Base-by-base conservation (phyloP, 176 grass and related monocot species). In the Triticum aestivum region DNA sequence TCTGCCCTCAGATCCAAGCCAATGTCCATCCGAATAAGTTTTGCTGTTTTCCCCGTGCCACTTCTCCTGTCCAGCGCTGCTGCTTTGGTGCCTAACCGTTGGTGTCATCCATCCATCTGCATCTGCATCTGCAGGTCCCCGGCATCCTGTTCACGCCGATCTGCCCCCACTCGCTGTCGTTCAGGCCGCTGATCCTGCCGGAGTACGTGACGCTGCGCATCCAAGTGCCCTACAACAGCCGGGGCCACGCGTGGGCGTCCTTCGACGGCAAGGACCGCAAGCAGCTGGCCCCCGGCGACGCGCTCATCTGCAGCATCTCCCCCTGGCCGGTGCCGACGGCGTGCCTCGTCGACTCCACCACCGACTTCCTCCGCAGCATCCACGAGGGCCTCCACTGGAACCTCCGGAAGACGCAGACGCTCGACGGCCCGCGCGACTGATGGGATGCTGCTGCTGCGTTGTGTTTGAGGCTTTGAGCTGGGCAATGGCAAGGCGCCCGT, bases 351-450 rank as follows among this genome's bases (percentile, higher is more conserved):
- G 97, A 99, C 77, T 99, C 97, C 1, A 99, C 97, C 1, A 94
- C 92, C 2, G 89, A 94, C 74, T 97, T 97, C 73, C 80, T 97
- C 26, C 88, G 92, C 41, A 97, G 94, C 87, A 99, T 99, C 86
- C 90, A 99, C 2, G 97, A 99, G 78, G 97, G 97, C n/a, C 94
- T 97, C 65, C 94, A 97, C 86, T 94, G 97, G 97, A 99, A 97
- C 83, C 65, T 99, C 65, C 89, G 97, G 76, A 97, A 97, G 88
- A 89, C 51, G n/a, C 94, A 93, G 63, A 85, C 92, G 5, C 91
- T 97, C 42, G 94, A 99, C 41, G 94, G 92, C 1, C 97, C 86
- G 32, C 85, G 45, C 33, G 89, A 89, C 75, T 83, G 41, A 11
- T 12, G 9, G 41, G 8, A 11, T 32, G 32, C 5, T 44, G 41